phyloP scores from a whole-genome alignment of 73 alveolate genomes.

The Paramecium bursaria region DNA sequence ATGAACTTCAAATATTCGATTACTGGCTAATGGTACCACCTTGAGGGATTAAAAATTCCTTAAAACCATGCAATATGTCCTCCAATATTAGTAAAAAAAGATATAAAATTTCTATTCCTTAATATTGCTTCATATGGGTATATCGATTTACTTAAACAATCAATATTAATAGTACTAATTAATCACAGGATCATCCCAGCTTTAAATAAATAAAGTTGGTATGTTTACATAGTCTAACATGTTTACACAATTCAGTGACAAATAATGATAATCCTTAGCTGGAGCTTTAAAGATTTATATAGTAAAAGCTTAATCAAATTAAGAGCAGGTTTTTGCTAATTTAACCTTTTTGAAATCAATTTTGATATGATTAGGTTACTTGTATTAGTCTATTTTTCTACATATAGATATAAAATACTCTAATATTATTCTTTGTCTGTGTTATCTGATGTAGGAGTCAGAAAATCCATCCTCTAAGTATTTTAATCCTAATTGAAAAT shows the following conservation, averaged over 20 bases:
- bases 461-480: slow-evolving; percentile 35
- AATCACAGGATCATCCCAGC: slow-evolving; percentile 55
- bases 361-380: slow-evolving; percentile 15
- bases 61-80: slow-evolving; percentile 71
- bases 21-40: slow-evolving; percentile 69
- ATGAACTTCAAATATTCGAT: slow-evolving; percentile 42
- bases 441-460: slow-evolving; percentile 18
- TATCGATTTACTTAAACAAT: neutral
- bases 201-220: neutral
- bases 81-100: slow-evolving; percentile 42
- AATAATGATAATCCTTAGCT: slow-evolving; percentile 24
- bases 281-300: slow-evolving; percentile 35
- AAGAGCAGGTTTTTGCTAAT: slow-evolving; percentile 1
- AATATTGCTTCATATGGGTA: slow-evolving; percentile 29
- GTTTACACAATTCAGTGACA: neutral
- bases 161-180: neutral
- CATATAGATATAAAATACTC: neutral
- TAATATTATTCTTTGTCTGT: neutral
- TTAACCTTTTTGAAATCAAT: neutral
- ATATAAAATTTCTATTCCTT: slow-evolving; percentile 18
- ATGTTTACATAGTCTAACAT: slow-evolving; percentile 21
- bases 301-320: slow-evolving; percentile 14
- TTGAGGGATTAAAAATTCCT: slow-evolving; percentile 47
- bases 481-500: slow-evolving; percentile 47
- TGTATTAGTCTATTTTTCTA: neutral